Evolutionary conservation across 1,284 basidiomycete genomes (phyloP).

Genomic region (Termitomyces sp.): DNA sequence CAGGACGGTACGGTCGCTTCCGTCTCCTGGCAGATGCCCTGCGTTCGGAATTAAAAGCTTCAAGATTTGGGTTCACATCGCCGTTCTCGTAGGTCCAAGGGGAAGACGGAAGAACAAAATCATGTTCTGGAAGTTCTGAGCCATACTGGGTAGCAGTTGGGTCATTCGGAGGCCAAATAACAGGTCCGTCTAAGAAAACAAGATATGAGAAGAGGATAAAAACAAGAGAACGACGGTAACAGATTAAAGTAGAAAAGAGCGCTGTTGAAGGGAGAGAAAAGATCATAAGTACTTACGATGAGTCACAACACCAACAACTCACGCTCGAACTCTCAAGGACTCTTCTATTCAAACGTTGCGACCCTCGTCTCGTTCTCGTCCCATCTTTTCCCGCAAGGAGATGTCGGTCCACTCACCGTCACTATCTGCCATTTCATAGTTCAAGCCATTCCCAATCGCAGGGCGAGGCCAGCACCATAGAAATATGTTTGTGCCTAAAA

Average conservation of each 20-base stretch:
- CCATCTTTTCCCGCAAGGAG: constrained; percentile 17
- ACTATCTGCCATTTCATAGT: constrained; percentile 64
- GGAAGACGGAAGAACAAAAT: constrained; percentile 48
- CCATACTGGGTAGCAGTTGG: constrained; percentile 26
- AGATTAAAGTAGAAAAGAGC: background rate
- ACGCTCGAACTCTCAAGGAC: background rate
- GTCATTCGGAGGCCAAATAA: constrained; percentile 58
- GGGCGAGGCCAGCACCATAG: constrained; percentile 81
- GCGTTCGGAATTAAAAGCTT: constrained; percentile 51
- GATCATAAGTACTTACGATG: constrained; percentile 8
- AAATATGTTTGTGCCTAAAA: constrained; percentile 72
- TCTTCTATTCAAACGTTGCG: constrained; percentile 9
- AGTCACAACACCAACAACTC: background rate
- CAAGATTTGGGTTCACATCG: constrained; percentile 66
- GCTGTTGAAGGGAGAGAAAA: background rate
- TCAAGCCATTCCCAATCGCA: constrained; percentile 69
- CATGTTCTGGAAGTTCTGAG: constrained; percentile 29
- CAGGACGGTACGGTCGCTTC: constrained; percentile 3
- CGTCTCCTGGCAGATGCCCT: constrained; percentile 21
- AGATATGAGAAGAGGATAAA: constrained; percentile 1
- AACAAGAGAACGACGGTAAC: background rate
- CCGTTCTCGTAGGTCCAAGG: constrained; percentile 86
- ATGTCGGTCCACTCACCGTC: constrained; percentile 76
- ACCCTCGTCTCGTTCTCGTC: constrained; percentile 9
- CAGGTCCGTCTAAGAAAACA: constrained; percentile 15